Percentiles rank a stretch among this genome's conserved stretches.
These are phyloP conservation scores for Hypoxylon fragiforme DNA, from an alignment of 495 filamentous ascomycete species.

Conservation along the genomic window DNA sequence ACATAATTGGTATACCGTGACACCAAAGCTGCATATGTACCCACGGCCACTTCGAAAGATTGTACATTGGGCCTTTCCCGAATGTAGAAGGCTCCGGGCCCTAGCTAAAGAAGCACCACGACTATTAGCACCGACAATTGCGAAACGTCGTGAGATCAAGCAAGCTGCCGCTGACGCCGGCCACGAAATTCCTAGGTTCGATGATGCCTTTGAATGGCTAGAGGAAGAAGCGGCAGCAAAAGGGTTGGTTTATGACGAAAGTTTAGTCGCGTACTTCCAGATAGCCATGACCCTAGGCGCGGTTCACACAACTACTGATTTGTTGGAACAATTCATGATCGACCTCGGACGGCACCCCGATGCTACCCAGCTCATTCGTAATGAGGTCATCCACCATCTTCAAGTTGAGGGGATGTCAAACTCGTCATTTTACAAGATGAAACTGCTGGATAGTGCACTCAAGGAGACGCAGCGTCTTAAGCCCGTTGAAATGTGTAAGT, in stretches of 20 bases:
- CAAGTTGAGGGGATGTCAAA: slow-evolving; percentile 48
- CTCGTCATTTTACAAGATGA: slow-evolving; percentile 54
- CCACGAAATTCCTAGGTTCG: slow-evolving; percentile 18
- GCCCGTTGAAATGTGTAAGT: slow-evolving; percentile 41
- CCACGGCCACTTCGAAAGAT: slow-evolving; percentile 40
- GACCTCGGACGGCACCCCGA: slow-evolving; percentile 45
- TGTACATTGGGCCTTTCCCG: slow-evolving; percentile 41
- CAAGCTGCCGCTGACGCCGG: slow-evolving; percentile 18
- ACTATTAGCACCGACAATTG: slow-evolving; percentile 36
- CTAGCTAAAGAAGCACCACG: slow-evolving; percentile 28
- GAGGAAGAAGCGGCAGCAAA: slow-evolving; percentile 29
- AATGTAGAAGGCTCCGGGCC: slow-evolving; percentile 27
- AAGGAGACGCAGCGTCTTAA: slow-evolving; percentile 52
- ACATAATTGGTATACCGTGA: slow-evolving; percentile 32
- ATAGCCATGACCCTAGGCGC: slow-evolving; percentile 35
- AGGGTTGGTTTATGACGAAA: slow-evolving; percentile 35
- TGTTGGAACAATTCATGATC: slow-evolving; percentile 40
- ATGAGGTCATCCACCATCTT: slow-evolving; percentile 43
- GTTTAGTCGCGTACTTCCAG: slow-evolving; percentile 27
- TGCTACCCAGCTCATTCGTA: slow-evolving; percentile 38
- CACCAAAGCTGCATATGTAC: slow-evolving; percentile 37
- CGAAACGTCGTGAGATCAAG: slow-evolving; percentile 29
- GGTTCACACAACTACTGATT: slow-evolving; percentile 45
- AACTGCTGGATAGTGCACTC: slow-evolving; percentile 55
- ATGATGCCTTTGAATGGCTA: slow-evolving; percentile 46